These are phyloP conservation scores for Neurospora hispaniola DNA, from an alignment of 495 filamentous ascomycete species.

Conservation along the genomic window DNA sequence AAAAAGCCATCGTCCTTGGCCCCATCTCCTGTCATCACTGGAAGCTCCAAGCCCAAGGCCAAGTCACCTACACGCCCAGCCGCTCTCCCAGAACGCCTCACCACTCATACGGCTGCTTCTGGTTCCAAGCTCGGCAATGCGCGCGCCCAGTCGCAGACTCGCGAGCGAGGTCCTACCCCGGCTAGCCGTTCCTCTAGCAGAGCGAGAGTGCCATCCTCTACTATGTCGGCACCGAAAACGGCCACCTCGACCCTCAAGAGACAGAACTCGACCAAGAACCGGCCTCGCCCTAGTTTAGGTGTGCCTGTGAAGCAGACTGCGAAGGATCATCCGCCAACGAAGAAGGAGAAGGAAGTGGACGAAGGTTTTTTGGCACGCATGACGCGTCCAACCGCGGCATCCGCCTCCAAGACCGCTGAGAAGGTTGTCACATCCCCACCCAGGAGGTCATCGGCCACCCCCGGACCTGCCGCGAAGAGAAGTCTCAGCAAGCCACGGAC, in stretches of 20 bases:
- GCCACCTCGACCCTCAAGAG: slow-evolving; percentile 23
- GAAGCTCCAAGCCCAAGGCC: slow-evolving; percentile 47
- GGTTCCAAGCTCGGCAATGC: slow-evolving; percentile 39
- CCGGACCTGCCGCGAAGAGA: slow-evolving; percentile 11
- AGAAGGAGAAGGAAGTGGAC: slow-evolving; percentile 43
- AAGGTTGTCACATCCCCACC: slow-evolving; percentile 43
- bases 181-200: slow-evolving; percentile 35
- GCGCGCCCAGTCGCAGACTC: slow-evolving; percentile 25
- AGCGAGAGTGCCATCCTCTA: slow-evolving; percentile 25
- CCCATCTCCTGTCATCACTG: slow-evolving; percentile 24
- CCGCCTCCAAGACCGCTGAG: slow-evolving; percentile 65
- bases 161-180: slow-evolving; percentile 22
- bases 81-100: slow-evolving; percentile 50
- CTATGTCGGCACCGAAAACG: slow-evolving; percentile 11
- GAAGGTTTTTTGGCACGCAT: slow-evolving; percentile 80
- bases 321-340: slow-evolving; percentile 30
- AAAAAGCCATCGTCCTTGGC: slow-evolving; percentile 29
- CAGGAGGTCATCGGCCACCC: slow-evolving; percentile 20
- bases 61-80: slow-evolving; percentile 57
- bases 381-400: slow-evolving; percentile 82
- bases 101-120: slow-evolving; percentile 52
- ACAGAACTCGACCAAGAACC: slow-evolving; percentile 30
- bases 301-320: slow-evolving; percentile 34
- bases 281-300: slow-evolving; percentile 39
- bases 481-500: slow-evolving; percentile 8